A percentile compares a stretch with the other conserved stretches of the same genome.
Conservation (phyloP, 768 basidiomycete species). For the Hydnum rufescens region DNA sequence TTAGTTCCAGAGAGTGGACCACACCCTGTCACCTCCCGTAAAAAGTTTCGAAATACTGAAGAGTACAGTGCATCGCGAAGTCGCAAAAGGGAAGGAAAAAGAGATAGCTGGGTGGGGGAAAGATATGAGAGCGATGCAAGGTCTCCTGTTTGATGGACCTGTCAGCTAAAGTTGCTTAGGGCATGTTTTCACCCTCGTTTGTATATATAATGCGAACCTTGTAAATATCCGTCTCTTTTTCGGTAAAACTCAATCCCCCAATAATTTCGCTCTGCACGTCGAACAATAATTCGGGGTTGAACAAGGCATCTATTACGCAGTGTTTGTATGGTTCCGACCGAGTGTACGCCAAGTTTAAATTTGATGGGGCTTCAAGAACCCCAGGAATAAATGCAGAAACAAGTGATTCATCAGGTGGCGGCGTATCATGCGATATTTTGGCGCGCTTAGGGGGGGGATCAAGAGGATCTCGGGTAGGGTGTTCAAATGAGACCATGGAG, state of each 20-base stretch:
- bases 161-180: slow-evolving; percentile 1
- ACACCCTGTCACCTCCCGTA: slow-evolving; percentile 77
- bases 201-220: slow-evolving; percentile 31
- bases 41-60: slow-evolving; percentile 53
- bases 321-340: slow-evolving; percentile 60
- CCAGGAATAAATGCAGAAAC: not conserved
- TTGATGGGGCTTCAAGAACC: not conserved
- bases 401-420: not conserved
- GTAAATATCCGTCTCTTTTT: slow-evolving; percentile 98
- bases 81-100: slow-evolving; percentile 57
- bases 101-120: slow-evolving; percentile 49
- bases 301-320: slow-evolving; percentile 57
- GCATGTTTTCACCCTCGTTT: not conserved
- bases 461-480: too few relatives aligned
- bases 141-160: slow-evolving; percentile 97
- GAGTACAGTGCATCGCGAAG: slow-evolving; percentile 91
- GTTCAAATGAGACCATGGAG: too few relatives aligned
- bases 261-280: slow-evolving; percentile 73
- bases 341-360: slow-evolving; percentile 23
- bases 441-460: too few relatives aligned
- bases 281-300: slow-evolving; percentile 63
- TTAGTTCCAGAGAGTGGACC: slow-evolving; percentile 79
- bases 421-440: too few relatives aligned
- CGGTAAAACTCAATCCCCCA: slow-evolving; percentile 56
- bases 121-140: slow-evolving; percentile 84